Evolutionary conservation across 2,329 filamentous ascomycete species (phyloP), one percentile per base, ranked within the genome.

Genomic region (Pleoardoris graminearum): DNA sequence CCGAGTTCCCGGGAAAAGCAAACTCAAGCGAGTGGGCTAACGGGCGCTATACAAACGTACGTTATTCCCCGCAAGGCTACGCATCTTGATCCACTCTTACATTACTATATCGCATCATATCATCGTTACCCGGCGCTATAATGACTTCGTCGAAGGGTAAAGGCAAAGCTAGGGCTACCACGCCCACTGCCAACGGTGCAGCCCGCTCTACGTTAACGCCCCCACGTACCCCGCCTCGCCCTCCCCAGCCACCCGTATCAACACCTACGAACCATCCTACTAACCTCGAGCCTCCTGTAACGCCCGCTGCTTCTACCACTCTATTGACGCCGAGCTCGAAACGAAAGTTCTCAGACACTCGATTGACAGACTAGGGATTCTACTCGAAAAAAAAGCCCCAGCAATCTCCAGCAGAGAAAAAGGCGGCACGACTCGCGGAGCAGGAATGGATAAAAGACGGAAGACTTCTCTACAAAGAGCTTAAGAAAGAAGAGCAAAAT

Each of bases 151-250:
- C 21, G 4, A 29, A 14, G n/a, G 44, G 14, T 7, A 38, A 47
- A 25, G 33, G 44, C 32, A 47, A 47, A 37, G 44, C 44, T 2
- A 47, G 44, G 33, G 33, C 44, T 14, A 33, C 37, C 3, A 7
- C 23, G 22, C 25, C 25, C 12, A 17, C 3, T 37, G 23, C 8
- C 19, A 17, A 12, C 32, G 22, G 10, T 14, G 30, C 33, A 11
- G 8, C n/a, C 4, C 22, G 17, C 29, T 33, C 41, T 16, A 7
- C 30, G n/a, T 36, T 25, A 3, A 25, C 30, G 23, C 44, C 33
- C 22, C 44, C 32, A 38, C 44, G 32, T 21, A 47, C 44, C 44
- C 44, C 44, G 33, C 33, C 33, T 12, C 43, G 30, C 17, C 43
- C 19, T 25, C 10, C 44, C n/a, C 44, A 47, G 33, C 32, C 44